Conservation (phyloP, 1,284 basidiomycete species). For the Ceratobasidium sp. region DNA sequence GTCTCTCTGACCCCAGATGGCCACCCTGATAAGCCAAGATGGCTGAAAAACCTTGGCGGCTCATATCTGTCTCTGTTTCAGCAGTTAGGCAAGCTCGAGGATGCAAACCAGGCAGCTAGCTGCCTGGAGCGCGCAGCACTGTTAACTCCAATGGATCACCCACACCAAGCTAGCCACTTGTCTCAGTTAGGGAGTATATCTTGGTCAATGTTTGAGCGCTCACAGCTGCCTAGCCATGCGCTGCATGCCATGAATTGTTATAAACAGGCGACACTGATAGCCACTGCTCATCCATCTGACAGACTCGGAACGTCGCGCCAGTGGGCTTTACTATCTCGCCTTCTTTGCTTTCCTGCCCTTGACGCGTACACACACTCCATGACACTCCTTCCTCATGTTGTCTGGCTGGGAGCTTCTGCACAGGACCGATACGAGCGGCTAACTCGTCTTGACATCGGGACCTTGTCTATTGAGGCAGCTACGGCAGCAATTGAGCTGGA, state of each 20-base stretch:
- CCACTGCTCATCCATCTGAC: neutral
- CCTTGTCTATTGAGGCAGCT: neutral
- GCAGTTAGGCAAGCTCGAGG: neutral
- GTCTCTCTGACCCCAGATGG: neutral
- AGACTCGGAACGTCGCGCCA: neutral
- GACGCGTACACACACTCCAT: neutral
- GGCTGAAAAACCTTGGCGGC: neutral
- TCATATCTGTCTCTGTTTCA: neutral
- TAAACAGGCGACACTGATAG: neutral
- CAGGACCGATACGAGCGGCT: neutral
- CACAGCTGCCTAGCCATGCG: neutral
- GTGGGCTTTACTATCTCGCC: neutral
- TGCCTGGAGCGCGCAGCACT: too few species aligned
- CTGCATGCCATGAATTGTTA: neutral
- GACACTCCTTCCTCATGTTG: neutral
- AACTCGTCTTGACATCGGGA: neutral
- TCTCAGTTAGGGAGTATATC: neutral
- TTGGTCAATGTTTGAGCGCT: neutral
- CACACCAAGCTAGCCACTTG: too few species aligned
- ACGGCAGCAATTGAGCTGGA: neutral
- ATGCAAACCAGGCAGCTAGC: neutral
- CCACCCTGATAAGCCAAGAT: neutral
- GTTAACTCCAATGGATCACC: too few species aligned
- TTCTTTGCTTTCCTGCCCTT: neutral
- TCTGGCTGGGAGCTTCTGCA: conserved; percentile 16